A percentile compares a stretch with the other conserved stretches of the same genome.
Evolutionary conservation across 805 yeast genomes (phyloP).

Genomic region (Suhomyces canberraensis): DNA sequence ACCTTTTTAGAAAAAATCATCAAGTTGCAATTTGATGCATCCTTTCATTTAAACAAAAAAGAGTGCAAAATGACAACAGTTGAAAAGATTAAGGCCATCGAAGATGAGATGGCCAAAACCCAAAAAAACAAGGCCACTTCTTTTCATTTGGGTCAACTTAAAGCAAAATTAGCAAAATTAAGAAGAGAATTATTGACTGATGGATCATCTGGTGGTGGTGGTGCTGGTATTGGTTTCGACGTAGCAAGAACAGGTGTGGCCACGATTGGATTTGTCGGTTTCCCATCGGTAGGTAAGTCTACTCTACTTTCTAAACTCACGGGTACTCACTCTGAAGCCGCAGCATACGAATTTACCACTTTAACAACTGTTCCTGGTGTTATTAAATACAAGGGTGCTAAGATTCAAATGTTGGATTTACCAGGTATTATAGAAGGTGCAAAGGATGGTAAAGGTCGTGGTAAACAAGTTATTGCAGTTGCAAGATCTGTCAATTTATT

Average conservation of each 20-base stretch:
- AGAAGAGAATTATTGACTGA: conserved; percentile 82
- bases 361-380: conserved; percentile 97
- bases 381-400: conserved; percentile 94
- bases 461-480: conserved; percentile 96
- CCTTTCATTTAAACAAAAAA: too few species aligned
- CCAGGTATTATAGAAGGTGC: conserved; percentile 93
- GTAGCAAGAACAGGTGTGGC: conserved; percentile 99
- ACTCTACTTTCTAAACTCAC: conserved; percentile 85
- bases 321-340: conserved; percentile 97
- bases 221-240: conserved; percentile 92
- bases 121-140: conserved; percentile 98
- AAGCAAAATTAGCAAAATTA: conserved; percentile 93
- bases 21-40: conserved; percentile 5
- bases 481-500: conserved; percentile 96
- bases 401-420: conserved; percentile 90
- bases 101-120: conserved; percentile 96
- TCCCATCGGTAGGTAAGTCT: conserved; percentile 92
- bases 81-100: conserved; percentile 76
- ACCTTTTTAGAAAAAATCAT: conserved; percentile 11
- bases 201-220: conserved; percentile 72
- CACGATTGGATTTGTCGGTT: conserved; percentile 95
- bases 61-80: conserved; percentile 41
- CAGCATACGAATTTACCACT: conserved; percentile 96
- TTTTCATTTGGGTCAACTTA: conserved; percentile 94
- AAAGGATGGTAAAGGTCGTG: conserved; percentile 88